These are phyloP conservation scores for Lactifluus pinguis DNA, from an alignment of 768 basidiomycete species.

Conservation along the genomic window DNA sequence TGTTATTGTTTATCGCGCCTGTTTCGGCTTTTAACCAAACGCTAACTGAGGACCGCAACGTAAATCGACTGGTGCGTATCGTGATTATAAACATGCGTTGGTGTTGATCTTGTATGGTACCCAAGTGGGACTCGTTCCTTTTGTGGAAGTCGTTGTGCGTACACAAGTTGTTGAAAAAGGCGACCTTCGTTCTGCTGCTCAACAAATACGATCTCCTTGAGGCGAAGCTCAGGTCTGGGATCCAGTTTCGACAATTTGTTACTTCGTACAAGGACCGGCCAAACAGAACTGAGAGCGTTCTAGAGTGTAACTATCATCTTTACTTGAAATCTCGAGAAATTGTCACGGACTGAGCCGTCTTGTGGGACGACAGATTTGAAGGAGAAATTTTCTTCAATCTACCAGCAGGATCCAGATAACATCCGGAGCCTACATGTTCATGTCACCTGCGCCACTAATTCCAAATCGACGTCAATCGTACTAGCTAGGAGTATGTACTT, in stretches of 20 bases:
- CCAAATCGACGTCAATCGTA: slow-evolving; percentile 37
- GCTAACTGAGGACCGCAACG: slow-evolving; percentile 46
- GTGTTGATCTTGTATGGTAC: background rate
- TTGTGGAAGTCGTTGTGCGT: slow-evolving; percentile 54
- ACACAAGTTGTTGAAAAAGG: slow-evolving; percentile 44
- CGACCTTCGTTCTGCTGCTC: slow-evolving; percentile 51
- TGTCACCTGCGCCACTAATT: slow-evolving; percentile 50
- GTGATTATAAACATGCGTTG: background rate
- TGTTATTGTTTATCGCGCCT: slow-evolving; percentile 59
- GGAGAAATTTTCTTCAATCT: slow-evolving; percentile 41
- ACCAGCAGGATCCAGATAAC: slow-evolving; percentile 40
- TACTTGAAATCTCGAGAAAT: background rate
- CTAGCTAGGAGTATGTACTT: slow-evolving; percentile 38
- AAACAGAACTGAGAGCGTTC: slow-evolving; percentile 43
- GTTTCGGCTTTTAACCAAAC: slow-evolving; percentile 56
- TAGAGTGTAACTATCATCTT: slow-evolving; percentile 37
- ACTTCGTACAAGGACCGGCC: slow-evolving; percentile 43
- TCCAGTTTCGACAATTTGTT: slow-evolving; percentile 47
- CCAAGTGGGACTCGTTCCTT: slow-evolving; percentile 45
- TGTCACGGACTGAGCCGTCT: background rate
- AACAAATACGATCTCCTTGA: slow-evolving; percentile 57
- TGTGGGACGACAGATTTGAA: slow-evolving; percentile 35
- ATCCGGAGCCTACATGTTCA: slow-evolving; percentile 44
- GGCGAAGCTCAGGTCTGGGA: slow-evolving; percentile 41
- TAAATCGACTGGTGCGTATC: slow-evolving; percentile 50